Evolutionary conservation across 208 protist genomes (phyloP).

Genomic region (Leishmania tarentolae): DNA sequence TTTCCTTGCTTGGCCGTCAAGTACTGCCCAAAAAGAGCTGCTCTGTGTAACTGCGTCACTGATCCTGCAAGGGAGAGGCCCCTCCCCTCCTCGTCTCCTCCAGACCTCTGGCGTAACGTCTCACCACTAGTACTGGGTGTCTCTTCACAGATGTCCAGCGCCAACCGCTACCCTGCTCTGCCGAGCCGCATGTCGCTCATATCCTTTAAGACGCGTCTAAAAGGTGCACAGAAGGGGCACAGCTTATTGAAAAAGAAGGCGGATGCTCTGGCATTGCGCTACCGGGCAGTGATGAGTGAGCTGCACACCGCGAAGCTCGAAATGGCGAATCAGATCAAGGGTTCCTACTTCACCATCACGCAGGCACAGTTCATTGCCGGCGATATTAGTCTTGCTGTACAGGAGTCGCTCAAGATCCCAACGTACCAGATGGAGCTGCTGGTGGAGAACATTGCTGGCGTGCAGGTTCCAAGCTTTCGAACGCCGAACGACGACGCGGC

Average conservation of each 20-base stretch:
- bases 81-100: neutral
- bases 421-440: slow-evolving; percentile 89
- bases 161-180: slow-evolving; percentile 86
- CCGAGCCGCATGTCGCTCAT: slow-evolving; percentile 94
- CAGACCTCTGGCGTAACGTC: neutral
- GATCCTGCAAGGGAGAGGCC: neutral
- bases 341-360: slow-evolving; percentile 95
- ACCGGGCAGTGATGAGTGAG: slow-evolving; percentile 94
- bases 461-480: slow-evolving; percentile 96
- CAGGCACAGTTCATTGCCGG: slow-evolving; percentile 97
- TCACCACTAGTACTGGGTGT: neutral
- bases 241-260: slow-evolving; percentile 99
- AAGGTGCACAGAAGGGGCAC: slow-evolving; percentile 98
- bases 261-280: slow-evolving; percentile 98
- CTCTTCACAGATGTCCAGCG: slow-evolving; percentile 66
- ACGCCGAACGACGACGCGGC: slow-evolving; percentile 44
- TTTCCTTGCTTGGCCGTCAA: neutral
- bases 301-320: slow-evolving; percentile 93
- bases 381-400: slow-evolving; percentile 95
- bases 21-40: neutral
- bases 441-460: slow-evolving; percentile 98
- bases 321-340: slow-evolving; percentile 87
- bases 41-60: neutral
- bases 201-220: slow-evolving; percentile 94
- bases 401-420: slow-evolving; percentile 93